A percentile compares a stretch with the other conserved stretches of the same genome.
Evolutionary conservation across 345 rosid species (phyloP).

Genomic region (Eucalyptus tenuipes): DNA sequence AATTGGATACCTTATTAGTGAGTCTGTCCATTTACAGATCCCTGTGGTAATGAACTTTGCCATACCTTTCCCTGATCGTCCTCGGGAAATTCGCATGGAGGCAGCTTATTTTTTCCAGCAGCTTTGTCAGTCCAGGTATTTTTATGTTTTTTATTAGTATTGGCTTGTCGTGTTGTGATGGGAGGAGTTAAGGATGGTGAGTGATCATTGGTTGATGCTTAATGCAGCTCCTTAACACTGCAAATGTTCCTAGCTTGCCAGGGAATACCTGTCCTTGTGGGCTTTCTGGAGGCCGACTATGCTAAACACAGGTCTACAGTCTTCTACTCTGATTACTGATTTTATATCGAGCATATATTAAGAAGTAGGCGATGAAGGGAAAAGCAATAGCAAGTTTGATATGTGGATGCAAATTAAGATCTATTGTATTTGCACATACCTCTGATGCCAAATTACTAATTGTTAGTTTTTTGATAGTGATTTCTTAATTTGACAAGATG

Average conservation of each 20-base stretch:
- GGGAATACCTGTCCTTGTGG: slow-evolving; percentile 92
- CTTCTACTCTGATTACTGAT: neutral
- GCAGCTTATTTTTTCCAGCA: slow-evolving; percentile 92
- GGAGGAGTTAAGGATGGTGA: slow-evolving; percentile 1
- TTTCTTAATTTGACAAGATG: neutral
- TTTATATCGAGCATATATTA: neutral
- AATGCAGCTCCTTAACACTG: slow-evolving; percentile 78
- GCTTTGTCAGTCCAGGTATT: slow-evolving; percentile 93
- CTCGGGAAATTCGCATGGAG: slow-evolving; percentile 89
- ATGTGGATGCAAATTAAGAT: neutral
- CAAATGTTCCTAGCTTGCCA: slow-evolving; percentile 98
- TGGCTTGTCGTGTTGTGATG: neutral
- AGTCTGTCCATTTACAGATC: slow-evolving; percentile 31
- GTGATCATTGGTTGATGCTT: slow-evolving; percentile 13
- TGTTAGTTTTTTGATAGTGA: neutral
- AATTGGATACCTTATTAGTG: neutral
- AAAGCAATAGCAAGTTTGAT: neutral
- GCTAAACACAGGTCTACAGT: slow-evolving; percentile 78
- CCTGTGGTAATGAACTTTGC: slow-evolving; percentile 78
- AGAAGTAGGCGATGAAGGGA: neutral
- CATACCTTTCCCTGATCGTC: slow-evolving; percentile 63
- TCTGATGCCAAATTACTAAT: neutral
- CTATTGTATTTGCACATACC: neutral
- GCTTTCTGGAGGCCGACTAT: slow-evolving; percentile 94
- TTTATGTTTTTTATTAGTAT: neutral